These are phyloP conservation scores for Wallacemonas rigidus DNA, from an alignment of 208 protist genomes.

Conservation along the genomic window DNA sequence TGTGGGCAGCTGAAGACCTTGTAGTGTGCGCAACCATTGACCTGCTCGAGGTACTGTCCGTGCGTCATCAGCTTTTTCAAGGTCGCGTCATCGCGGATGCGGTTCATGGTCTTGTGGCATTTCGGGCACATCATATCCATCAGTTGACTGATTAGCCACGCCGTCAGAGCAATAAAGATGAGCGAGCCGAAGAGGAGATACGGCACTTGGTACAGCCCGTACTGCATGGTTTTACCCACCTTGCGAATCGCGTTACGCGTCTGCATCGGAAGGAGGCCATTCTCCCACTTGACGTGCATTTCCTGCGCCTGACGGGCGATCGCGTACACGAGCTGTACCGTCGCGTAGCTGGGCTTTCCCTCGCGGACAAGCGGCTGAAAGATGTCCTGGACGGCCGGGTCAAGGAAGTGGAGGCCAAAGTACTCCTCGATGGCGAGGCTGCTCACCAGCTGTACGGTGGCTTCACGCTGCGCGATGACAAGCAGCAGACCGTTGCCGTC, in stretches of 20 bases:
- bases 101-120: slow-evolving; percentile 71
- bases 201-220: slow-evolving; percentile 59
- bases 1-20: slow-evolving; percentile 82
- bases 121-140: slow-evolving; percentile 79
- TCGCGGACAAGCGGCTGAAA: slow-evolving; percentile 84
- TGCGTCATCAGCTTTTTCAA: slow-evolving; percentile 60
- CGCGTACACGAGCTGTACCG: slow-evolving; percentile 86
- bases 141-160: slow-evolving; percentile 65
- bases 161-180: slow-evolving; percentile 62
- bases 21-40: slow-evolving; percentile 82
- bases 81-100: slow-evolving; percentile 70
- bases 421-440: slow-evolving; percentile 82
- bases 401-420: slow-evolving; percentile 71
- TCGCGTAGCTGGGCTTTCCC: slow-evolving; percentile 77
- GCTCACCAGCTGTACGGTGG: slow-evolving; percentile 75
- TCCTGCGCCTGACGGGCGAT: slow-evolving; percentile 85
- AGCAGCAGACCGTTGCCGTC: slow-evolving; percentile 80
- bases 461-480: slow-evolving; percentile 80
- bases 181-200: slow-evolving; percentile 62
- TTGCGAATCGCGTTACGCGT: slow-evolving; percentile 76
- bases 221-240: slow-evolving; percentile 55
- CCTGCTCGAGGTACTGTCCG: slow-evolving; percentile 77
- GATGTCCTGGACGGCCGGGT: slow-evolving; percentile 69
- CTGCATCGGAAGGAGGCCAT: slow-evolving; percentile 54
- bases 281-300: slow-evolving; percentile 69